phyloP scores from a whole-genome alignment of 768 basidiomycete species.

The Kwoniella shandongensis region DNA sequence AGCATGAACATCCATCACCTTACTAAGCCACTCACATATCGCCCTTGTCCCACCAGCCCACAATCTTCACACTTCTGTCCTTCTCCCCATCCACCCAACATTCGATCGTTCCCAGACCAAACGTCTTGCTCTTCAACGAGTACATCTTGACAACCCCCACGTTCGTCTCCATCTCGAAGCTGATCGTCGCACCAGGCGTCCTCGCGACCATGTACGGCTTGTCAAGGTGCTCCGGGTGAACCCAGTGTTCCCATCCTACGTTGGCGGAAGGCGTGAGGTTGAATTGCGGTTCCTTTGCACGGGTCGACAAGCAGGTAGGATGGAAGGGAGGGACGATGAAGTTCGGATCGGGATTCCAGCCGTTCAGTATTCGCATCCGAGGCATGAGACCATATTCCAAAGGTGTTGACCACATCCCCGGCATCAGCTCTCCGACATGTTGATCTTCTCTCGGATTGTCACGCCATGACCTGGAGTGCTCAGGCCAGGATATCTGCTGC shows the following conservation, averaged over 20 bases:
- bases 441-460: slow-evolving; percentile 20
- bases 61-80: slow-evolving; percentile 30
- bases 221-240: slow-evolving; percentile 45
- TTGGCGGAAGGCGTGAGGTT: slow-evolving; percentile 41
- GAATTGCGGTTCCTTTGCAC: slow-evolving; percentile 30
- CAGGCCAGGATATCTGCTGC: slow-evolving; percentile 25
- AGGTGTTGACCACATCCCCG: slow-evolving; percentile 35
- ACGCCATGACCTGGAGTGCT: slow-evolving; percentile 29
- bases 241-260: slow-evolving; percentile 46
- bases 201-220: slow-evolving; percentile 48
- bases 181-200: slow-evolving; percentile 35
- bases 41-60: slow-evolving; percentile 49
- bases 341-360: slow-evolving; percentile 41
- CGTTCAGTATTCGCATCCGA: slow-evolving; percentile 31
- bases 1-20: not conserved
- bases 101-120: slow-evolving; percentile 46
- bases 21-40: slow-evolving; percentile 31
- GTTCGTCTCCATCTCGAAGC: slow-evolving; percentile 43
- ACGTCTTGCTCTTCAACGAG: slow-evolving; percentile 42
- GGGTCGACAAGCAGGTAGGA: slow-evolving; percentile 38
- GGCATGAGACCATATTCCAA: slow-evolving; percentile 38
- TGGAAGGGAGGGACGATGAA: slow-evolving; percentile 30
- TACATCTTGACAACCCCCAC: slow-evolving; percentile 51
- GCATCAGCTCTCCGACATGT: slow-evolving; percentile 32
- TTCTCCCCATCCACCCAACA: slow-evolving; percentile 48